A percentile compares a stretch with the other conserved stretches of the same genome.
These are phyloP conservation scores for Beauveria bassiana DNA, from an alignment of 2,329 filamentous ascomycete species.

Conservation along the genomic window DNA sequence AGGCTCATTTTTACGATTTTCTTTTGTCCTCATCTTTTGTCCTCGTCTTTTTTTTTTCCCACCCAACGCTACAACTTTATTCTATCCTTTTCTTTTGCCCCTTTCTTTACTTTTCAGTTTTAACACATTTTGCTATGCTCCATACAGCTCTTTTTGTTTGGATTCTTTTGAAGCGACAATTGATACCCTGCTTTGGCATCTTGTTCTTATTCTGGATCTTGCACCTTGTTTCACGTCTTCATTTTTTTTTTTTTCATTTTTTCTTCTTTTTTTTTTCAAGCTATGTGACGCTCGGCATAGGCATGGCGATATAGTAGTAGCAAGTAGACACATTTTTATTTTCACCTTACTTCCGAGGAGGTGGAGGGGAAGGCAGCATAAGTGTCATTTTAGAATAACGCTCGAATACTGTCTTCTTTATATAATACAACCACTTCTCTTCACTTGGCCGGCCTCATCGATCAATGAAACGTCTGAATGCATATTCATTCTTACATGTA, in stretches of 20 bases:
- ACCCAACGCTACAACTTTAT: background rate
- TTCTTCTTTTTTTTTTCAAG: background rate
- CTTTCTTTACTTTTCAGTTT: background rate
- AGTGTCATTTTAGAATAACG: background rate
- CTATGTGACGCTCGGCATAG: background rate
- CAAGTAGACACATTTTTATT: background rate
- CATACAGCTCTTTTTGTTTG: background rate
- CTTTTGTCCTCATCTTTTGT: background rate
- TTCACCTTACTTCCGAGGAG: background rate
- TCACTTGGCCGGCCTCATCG: too few relatives aligned
- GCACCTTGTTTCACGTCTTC: background rate
- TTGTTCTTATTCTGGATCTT: background rate
- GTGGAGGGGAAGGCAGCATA: background rate
- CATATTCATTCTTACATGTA: too few relatives aligned
- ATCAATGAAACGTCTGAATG: background rate
- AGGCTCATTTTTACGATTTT: background rate
- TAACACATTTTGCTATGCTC: too few relatives aligned
- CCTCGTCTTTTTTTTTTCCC: background rate
- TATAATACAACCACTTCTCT: background rate
- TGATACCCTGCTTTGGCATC: conserved; percentile 9
- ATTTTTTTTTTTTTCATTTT: too few relatives aligned
- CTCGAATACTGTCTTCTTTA: background rate
- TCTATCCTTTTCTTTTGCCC: background rate
- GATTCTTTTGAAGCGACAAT: background rate
- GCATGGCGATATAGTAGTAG: background rate